These are phyloP conservation scores for Coniochaeta hoffmannii DNA, from an alignment of 2,329 filamentous ascomycete genomes.

Conservation along the genomic window DNA sequence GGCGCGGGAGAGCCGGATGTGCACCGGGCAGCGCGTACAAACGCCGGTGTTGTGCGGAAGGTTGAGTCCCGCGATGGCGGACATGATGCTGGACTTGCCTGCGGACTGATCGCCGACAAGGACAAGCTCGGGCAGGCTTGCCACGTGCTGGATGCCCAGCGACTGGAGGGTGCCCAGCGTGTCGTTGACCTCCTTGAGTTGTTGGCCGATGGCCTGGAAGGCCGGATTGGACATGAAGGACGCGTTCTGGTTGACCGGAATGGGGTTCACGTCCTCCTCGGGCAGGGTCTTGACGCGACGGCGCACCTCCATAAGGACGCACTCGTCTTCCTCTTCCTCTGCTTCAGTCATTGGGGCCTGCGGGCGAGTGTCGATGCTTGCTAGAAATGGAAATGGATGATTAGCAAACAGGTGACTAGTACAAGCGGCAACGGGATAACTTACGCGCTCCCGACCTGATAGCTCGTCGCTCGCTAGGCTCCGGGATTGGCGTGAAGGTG, in stretches of 20 bases:
- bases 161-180: constrained; percentile 61
- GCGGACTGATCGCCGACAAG: constrained; percentile 80
- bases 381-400: constrained; percentile 12
- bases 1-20: constrained; percentile 62
- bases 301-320: constrained; percentile 20
- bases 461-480: constrained; percentile 5
- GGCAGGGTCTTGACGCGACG: constrained; percentile 4
- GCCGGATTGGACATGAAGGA: constrained; percentile 27
- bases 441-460: constrained; percentile 15
- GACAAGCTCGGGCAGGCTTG: constrained; percentile 70
- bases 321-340: constrained; percentile 14
- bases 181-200: constrained; percentile 58
- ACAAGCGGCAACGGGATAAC: neutral
- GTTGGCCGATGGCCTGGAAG: constrained; percentile 50
- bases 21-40: constrained; percentile 74
- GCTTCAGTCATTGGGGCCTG: neutral
- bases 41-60: constrained; percentile 64
- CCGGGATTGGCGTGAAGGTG: neutral
- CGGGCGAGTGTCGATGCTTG: constrained; percentile 19
- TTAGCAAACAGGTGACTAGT: neutral
- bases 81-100: constrained; percentile 67
- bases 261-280: neutral
- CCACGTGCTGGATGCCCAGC: constrained; percentile 63
- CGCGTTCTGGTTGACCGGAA: constrained; percentile 7
- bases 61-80: constrained; percentile 60